phyloP scores from a whole-genome alignment of 148 eudicot genomes.

The Rheum nobile region DNA sequence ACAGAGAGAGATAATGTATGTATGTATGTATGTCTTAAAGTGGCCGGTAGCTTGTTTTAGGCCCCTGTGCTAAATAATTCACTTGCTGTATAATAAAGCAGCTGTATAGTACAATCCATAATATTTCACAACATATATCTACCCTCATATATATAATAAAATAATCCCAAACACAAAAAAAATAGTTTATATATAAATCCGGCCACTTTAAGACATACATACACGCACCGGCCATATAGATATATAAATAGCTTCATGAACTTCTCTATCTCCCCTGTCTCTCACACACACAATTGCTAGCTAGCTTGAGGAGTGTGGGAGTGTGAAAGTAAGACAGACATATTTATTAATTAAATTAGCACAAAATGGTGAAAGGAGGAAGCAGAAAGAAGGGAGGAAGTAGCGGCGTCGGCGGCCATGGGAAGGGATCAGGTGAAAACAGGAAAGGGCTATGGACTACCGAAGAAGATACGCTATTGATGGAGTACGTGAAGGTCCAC shows the following conservation, averaged over 20 bases:
- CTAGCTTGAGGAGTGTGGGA: too few relatives aligned
- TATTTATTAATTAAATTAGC: background rate
- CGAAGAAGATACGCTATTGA: constrained; percentile 20
- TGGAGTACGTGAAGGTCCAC: constrained; percentile 13
- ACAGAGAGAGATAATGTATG: too few relatives aligned
- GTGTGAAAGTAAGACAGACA: too few relatives aligned
- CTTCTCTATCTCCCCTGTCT: background rate
- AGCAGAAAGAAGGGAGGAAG: background rate
- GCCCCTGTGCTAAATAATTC: too few relatives aligned
- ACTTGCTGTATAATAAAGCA: too few relatives aligned
- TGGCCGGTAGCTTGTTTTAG: too few relatives aligned
- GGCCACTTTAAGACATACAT: background rate
- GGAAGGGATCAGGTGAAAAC: background rate
- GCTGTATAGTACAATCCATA: too few relatives aligned
- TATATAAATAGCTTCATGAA: background rate
- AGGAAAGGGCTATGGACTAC: constrained; percentile 22
- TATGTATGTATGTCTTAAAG: too few relatives aligned
- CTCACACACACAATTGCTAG: background rate
- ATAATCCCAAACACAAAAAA: background rate
- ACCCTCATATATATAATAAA: too few relatives aligned
- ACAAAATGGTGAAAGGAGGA: constrained; percentile 1
- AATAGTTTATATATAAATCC: background rate
- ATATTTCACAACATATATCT: too few relatives aligned
- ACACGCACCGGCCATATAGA: background rate
- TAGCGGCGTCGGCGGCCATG: background rate